phyloP scores from a whole-genome alignment of 73 alveolate species.

The Paramecium biaurelia region DNA sequence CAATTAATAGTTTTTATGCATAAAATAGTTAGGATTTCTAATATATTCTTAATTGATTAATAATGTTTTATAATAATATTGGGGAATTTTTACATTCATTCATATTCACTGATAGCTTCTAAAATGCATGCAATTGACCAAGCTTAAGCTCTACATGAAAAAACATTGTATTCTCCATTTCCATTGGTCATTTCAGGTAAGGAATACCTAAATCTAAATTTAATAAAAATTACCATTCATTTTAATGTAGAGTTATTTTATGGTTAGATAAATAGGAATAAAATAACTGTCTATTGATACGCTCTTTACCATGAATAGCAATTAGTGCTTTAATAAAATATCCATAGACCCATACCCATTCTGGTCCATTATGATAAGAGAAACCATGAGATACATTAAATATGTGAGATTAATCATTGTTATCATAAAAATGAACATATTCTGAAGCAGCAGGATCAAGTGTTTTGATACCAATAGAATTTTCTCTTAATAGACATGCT shows the following conservation, averaged over 20 bases:
- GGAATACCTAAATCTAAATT: slow-evolving; percentile 27
- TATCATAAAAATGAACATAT: slow-evolving; percentile 66
- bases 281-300: slow-evolving; percentile 17
- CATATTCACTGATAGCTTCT: slow-evolving; percentile 62
- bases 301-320: slow-evolving; percentile 35
- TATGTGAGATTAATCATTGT: slow-evolving; percentile 60
- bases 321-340: slow-evolving; percentile 58
- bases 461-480: slow-evolving; percentile 64
- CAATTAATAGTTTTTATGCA: not conserved
- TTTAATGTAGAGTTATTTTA: not conserved
- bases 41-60: not conserved
- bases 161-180: slow-evolving; percentile 64
- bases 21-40: not conserved
- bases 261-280: slow-evolving; percentile 50
- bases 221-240: not conserved
- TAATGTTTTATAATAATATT: not conserved
- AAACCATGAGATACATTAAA: slow-evolving; percentile 68
- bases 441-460: slow-evolving; percentile 59
- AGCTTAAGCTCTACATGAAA: slow-evolving; percentile 68
- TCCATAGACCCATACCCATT: slow-evolving; percentile 75
- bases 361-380: slow-evolving; percentile 78
- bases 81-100: not conserved
- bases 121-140: slow-evolving; percentile 71
- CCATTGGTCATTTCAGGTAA: slow-evolving; percentile 70
- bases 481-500: slow-evolving; percentile 55